These are phyloP conservation scores for Sonneratia alba DNA, from an alignment of 345 rosid species.

Conservation along the genomic window DNA sequence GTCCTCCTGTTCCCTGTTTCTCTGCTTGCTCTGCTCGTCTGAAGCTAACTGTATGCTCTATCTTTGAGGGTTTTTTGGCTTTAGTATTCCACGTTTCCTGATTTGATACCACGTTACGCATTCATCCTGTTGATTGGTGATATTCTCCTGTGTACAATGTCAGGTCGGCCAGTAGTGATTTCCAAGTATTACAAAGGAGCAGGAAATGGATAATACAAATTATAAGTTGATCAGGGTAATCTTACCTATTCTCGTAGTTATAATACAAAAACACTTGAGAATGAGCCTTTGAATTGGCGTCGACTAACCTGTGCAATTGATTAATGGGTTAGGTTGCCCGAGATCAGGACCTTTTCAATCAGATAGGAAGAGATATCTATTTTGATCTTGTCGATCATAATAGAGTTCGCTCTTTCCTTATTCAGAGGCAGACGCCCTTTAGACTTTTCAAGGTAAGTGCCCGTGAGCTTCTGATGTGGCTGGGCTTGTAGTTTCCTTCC, in stretches of 20 bases:
- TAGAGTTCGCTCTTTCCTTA: slow-evolving; percentile 78
- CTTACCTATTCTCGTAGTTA: neutral
- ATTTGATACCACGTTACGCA: neutral
- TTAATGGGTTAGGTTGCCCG: slow-evolving; percentile 50
- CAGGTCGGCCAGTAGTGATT: neutral
- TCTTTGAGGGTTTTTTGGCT: neutral
- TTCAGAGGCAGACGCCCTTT: slow-evolving; percentile 75
- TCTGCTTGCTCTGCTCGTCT: no score
- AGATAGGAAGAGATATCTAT: slow-evolving; percentile 82
- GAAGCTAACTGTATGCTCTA: no score
- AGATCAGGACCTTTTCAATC: slow-evolving; percentile 74
- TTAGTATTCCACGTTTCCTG: neutral
- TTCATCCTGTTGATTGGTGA: neutral
- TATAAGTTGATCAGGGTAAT: neutral
- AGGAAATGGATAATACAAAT: neutral
- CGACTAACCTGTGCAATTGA: slow-evolving; percentile 15
- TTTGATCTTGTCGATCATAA: slow-evolving; percentile 97
- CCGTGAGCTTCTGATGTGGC: neutral
- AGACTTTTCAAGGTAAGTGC: slow-evolving; percentile 57
- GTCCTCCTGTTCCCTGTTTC: neutral
- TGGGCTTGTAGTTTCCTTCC: neutral
- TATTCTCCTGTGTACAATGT: neutral
- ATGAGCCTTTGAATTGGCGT: neutral
- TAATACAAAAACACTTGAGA: neutral
- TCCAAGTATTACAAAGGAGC: neutral